Conservation (phyloP, 1,284 basidiomycete species). For the Laetiporus sulphureus region DNA sequence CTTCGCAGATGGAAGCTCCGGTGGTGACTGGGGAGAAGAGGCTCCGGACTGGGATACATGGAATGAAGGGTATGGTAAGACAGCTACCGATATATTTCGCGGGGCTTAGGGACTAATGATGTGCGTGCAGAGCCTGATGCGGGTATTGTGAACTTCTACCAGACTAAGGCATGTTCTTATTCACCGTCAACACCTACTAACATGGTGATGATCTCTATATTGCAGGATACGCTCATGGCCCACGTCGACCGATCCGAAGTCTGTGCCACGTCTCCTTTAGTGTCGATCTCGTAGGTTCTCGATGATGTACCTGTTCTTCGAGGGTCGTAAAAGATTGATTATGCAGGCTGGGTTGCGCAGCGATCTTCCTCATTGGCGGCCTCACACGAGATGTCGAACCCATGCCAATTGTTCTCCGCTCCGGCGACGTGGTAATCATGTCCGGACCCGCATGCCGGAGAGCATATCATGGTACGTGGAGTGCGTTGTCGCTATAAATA, state of each 20-base stretch:
- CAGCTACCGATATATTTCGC: background rate
- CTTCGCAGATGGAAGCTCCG: constrained; percentile 30
- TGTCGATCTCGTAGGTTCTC: constrained; percentile 75
- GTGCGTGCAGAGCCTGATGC: constrained; percentile 73
- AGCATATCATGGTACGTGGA: constrained; percentile 73
- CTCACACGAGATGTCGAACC: constrained; percentile 71
- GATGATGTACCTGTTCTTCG: background rate
- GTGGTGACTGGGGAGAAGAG: constrained; percentile 44
- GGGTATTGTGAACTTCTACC: constrained; percentile 92
- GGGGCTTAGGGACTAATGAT: background rate
- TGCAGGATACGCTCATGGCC: constrained; percentile 82
- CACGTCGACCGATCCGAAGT: constrained; percentile 91
- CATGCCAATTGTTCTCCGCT: constrained; percentile 73
- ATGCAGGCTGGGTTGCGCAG: constrained; percentile 74
- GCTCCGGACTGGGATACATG: constrained; percentile 62
- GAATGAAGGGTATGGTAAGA: constrained; percentile 68
- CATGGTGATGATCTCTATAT: too few species aligned
- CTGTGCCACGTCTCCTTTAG: constrained; percentile 79
- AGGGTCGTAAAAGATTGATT: background rate
- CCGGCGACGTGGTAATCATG: constrained; percentile 91
- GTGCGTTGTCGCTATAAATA: too few species aligned
- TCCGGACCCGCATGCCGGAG: constrained; percentile 77
- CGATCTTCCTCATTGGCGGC: constrained; percentile 86
- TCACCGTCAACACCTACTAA: background rate
- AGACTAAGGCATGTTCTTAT: constrained; percentile 44